Evolutionary conservation across 441 rosid genomes (phyloP).

Genomic region (Euphorbia celastroides): DNA sequence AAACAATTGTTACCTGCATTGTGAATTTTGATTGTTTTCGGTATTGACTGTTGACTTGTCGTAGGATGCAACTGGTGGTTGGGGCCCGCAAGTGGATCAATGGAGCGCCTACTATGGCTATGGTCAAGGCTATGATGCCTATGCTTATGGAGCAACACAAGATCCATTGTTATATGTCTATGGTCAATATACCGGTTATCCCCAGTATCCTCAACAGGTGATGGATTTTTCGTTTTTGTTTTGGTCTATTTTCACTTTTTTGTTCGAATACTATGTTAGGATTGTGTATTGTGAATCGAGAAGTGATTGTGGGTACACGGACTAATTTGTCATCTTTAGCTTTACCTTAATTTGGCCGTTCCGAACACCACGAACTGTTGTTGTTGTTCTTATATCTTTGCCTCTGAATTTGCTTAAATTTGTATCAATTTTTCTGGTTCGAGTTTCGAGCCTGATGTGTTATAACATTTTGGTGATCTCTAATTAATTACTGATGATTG

Average conservation of each 20-base stretch:
- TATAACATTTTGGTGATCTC: too few relatives aligned
- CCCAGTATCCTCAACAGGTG: conserved; percentile 86
- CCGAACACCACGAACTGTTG: not conserved
- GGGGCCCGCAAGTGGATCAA: conserved; percentile 77
- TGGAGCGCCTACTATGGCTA: conserved; percentile 92
- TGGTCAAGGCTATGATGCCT: conserved; percentile 91
- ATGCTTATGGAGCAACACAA: conserved; percentile 67
- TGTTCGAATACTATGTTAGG: not conserved
- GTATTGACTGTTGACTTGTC: conserved; percentile 21
- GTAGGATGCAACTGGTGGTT: conserved; percentile 57
- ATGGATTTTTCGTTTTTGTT: not conserved
- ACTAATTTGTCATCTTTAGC: not conserved
- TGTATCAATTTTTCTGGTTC: not conserved
- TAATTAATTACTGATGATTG: too few relatives aligned
- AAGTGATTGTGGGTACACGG: not conserved
- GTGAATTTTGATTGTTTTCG: conserved; percentile 23
- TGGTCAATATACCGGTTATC: conserved; percentile 79
- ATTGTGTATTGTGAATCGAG: not conserved
- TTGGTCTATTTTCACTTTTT: not conserved
- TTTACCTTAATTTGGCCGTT: not conserved
- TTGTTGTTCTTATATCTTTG: not conserved
- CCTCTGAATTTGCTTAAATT: not conserved
- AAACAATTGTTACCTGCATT: too few relatives aligned
- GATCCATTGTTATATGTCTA: conserved; percentile 88
- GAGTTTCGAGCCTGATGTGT: too few relatives aligned